A percentile compares a stretch with the other conserved stretches of the same genome.
Evolutionary conservation across 2,329 filamentous ascomycete genomes (phyloP).

Genomic region (Pestalotiopsis sp.): DNA sequence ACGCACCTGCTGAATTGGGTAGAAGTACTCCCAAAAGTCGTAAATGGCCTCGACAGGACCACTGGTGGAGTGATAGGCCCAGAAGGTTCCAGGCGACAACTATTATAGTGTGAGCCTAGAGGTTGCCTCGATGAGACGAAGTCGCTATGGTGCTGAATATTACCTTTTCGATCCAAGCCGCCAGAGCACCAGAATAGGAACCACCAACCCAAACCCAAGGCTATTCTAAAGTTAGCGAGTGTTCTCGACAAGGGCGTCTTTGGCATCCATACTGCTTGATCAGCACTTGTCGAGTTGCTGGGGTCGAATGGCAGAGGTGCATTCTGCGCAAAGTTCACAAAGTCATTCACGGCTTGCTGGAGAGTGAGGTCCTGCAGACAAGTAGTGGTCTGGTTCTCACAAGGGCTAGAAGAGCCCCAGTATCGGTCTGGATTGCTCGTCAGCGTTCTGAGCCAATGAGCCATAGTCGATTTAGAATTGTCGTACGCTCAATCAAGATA

Average conservation of each 20-base stretch:
- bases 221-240: constrained; percentile 22
- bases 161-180: constrained; percentile 55
- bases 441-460: neutral
- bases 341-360: constrained; percentile 54
- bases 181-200: constrained; percentile 58
- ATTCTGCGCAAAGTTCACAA: constrained; percentile 56
- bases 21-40: constrained; percentile 62
- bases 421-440: constrained; percentile 47
- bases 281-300: constrained; percentile 48
- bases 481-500: constrained; percentile 55
- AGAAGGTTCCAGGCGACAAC: constrained; percentile 56
- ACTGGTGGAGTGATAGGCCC: constrained; percentile 61
- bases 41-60: constrained; percentile 58
- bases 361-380: constrained; percentile 58
- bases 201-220: constrained; percentile 61
- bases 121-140: neutral
- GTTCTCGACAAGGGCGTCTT: neutral
- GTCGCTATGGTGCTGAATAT: neutral
- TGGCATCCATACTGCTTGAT: constrained; percentile 39
- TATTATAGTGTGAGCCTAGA: neutral
- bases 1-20: constrained; percentile 48
- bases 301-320: constrained; percentile 56
- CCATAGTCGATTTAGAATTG: neutral
- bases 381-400: constrained; percentile 49
- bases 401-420: constrained; percentile 61